Base-by-base conservation (phyloP, 768 basidiomycete genomes). In the Pulveroboletus frians region DNA sequence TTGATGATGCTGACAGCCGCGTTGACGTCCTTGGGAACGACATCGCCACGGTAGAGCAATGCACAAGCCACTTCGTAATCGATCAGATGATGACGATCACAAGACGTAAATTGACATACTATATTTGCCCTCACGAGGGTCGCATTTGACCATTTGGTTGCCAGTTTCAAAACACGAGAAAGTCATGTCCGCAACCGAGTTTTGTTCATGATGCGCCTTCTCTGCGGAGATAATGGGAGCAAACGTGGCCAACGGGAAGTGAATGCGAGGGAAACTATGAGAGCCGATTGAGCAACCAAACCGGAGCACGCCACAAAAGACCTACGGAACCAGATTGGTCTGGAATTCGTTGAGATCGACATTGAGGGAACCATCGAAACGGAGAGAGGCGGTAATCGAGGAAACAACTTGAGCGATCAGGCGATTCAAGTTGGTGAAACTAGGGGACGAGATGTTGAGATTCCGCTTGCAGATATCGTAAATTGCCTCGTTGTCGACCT, bases 321-420 rank as follows among this genome's bases (percentile, higher is more conserved):
- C 90, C 75, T 65, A 94, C 85, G 95, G 94, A 44, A 97, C 94
- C 69, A 97, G 73, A 74, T 98, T 98, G 49, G 94, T 97, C 76
- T 97, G 95, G 84, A 98, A 98, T 74, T 98, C 95, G 73, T 94
- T 96, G 67, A 98, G 69, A 62, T 83, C 80, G 52, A 83, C 81
- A 59, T 82, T 83, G 52, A 83, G 71, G 36, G 77, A 77, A 32
- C 80, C 81, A 58, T 81, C 81, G 60, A 81, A 83, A 46, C 80
- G 76, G 29, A 82, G 78, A 18, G 95, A 97, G 34, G 94, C 94
- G 4, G 95, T 97, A 72, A 98, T 84, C 30, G 93, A 94, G 1
- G 96, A 99, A 52, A 99, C 96, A 58, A 98, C 96, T 67, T 98
- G 96, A 21, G 96, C 95, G 58, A 98, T 98, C 61, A 99, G 76